phyloP scores from a whole-genome alignment of 768 basidiomycete genomes.

The Mrakia hoshinonis region DNA sequence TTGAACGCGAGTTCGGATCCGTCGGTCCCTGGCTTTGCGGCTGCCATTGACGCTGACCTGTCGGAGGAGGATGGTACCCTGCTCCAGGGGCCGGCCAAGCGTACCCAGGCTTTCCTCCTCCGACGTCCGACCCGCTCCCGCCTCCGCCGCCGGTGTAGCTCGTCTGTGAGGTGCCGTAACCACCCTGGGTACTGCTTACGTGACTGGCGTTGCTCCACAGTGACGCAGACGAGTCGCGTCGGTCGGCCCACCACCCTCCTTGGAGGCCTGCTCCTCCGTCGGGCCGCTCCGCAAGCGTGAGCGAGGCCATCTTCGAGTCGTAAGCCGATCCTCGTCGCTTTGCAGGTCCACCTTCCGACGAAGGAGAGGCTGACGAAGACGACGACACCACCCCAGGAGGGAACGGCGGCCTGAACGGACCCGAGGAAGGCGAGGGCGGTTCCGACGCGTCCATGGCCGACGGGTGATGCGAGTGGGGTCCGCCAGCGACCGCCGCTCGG shows the following conservation, averaged over 20 bases:
- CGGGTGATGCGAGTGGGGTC: neutral
- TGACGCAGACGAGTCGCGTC: constrained; percentile 66
- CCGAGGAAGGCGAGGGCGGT: constrained; percentile 12
- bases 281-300: constrained; percentile 14
- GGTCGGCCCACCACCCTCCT: constrained; percentile 51
- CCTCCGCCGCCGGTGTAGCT: constrained; percentile 13
- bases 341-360: constrained; percentile 17
- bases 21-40: neutral
- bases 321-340: constrained; percentile 78
- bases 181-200: constrained; percentile 42
- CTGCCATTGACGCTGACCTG: neutral
- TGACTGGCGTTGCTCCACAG: constrained; percentile 56
- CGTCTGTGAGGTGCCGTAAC: constrained; percentile 35
- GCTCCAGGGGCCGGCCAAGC: neutral
- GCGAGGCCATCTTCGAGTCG: constrained; percentile 47
- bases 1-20: neutral
- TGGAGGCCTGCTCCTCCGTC: neutral
- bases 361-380: constrained; percentile 7
- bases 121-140: constrained; percentile 1
- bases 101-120: neutral
- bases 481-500: constrained; percentile 19
- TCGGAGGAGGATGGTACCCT: neutral
- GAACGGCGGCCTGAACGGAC: neutral
- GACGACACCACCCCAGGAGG: neutral
- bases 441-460: constrained; percentile 2